phyloP scores from a whole-genome alignment of 164 flowering plant genomes.

The Stephania japonica region DNA sequence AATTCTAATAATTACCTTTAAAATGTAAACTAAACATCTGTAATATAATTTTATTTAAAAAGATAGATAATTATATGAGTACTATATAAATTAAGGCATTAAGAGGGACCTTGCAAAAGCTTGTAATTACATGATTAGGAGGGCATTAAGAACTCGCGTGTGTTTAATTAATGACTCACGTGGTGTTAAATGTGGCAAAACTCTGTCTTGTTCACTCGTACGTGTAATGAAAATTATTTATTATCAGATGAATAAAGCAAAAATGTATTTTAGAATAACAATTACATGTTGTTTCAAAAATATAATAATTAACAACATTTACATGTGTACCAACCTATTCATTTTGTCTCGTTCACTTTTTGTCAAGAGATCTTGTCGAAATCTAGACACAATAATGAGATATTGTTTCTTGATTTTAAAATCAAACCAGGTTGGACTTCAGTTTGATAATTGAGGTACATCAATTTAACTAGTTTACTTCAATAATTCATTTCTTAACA shows the following conservation, averaged over 20 bases:
- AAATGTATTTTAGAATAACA: background rate
- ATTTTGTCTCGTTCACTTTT: background rate
- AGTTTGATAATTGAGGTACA: background rate
- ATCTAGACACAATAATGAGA: background rate
- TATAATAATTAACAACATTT: background rate
- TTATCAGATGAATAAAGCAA: background rate
- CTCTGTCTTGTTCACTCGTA: background rate
- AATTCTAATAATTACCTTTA: too few species aligned
- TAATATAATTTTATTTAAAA: too few species aligned
- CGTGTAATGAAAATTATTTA: background rate
- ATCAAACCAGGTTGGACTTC: background rate
- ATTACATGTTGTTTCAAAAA: background rate
- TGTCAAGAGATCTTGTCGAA: background rate
- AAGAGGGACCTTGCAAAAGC: too few species aligned
- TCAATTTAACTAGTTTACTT: background rate
- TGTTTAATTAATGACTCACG: too few species aligned
- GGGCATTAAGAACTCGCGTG: too few species aligned
- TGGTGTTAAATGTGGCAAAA: background rate
- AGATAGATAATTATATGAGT: too few species aligned
- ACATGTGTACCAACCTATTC: slow-evolving; percentile 1
- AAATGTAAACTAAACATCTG: too few species aligned
- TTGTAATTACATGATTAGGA: too few species aligned
- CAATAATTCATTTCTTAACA: background rate
- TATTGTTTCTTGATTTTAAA: background rate
- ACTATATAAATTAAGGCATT: too few species aligned